Evolutionary conservation across 2,329 filamentous ascomycete genomes (phyloP).

Genomic region (Sordariomycetes sp.): DNA sequence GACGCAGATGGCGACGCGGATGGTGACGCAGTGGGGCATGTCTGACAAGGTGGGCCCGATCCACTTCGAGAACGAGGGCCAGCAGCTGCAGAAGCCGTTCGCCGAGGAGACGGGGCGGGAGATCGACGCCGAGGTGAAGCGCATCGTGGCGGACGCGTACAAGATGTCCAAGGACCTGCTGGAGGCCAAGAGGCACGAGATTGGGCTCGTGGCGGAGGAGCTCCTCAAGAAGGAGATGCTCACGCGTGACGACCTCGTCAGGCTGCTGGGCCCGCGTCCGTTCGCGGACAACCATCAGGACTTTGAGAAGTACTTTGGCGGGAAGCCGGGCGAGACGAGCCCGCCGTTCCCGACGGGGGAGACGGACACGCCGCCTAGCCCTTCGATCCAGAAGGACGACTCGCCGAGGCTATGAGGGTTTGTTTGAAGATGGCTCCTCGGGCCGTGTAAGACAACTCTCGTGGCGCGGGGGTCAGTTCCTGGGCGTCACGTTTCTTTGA

Average conservation of each 20-base stretch:
- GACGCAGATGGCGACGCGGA: slow-evolving; percentile 84
- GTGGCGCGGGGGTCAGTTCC: too few species aligned
- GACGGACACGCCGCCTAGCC: slow-evolving; percentile 20
- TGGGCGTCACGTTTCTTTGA: neutral
- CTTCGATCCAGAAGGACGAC: neutral
- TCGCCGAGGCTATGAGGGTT: neutral
- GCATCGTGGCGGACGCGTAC: slow-evolving; percentile 88
- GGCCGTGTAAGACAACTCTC: neutral
- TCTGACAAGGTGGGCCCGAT: slow-evolving; percentile 85
- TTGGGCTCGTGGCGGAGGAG: slow-evolving; percentile 87
- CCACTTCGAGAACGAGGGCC: slow-evolving; percentile 75
- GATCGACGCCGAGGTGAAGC: slow-evolving; percentile 83
- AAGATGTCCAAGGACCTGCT: slow-evolving; percentile 77
- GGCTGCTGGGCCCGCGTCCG: slow-evolving; percentile 71
- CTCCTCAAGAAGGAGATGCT: slow-evolving; percentile 85
- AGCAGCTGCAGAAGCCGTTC: slow-evolving; percentile 86
- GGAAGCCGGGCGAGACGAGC: slow-evolving; percentile 35
- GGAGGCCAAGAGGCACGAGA: slow-evolving; percentile 72
- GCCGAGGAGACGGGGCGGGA: slow-evolving; percentile 85
- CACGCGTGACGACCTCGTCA: slow-evolving; percentile 80
- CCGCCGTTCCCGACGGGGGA: slow-evolving; percentile 41
- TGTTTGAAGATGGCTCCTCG: neutral
- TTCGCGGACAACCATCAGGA: slow-evolving; percentile 74
- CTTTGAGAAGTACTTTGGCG: slow-evolving; percentile 88
- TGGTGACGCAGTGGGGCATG: slow-evolving; percentile 99